Percentiles rank a stretch among this genome's conserved stretches.
Conservation (phyloP, 345 rosid species). For the Eucalyptus dawsonii region DNA sequence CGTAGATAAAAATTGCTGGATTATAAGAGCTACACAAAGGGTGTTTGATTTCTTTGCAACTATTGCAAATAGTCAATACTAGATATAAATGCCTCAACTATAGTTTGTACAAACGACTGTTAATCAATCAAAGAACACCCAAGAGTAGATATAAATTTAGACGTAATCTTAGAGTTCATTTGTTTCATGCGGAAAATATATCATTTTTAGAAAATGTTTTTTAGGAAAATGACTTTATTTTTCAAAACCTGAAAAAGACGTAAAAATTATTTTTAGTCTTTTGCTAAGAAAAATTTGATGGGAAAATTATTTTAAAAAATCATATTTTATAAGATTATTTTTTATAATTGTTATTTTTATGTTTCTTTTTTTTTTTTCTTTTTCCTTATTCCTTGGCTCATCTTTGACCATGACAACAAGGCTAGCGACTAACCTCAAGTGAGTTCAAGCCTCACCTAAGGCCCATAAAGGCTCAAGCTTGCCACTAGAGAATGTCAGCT, state of each 20-base stretch:
- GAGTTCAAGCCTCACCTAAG: background rate
- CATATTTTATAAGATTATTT: too few species aligned
- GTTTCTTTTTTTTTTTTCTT: too few species aligned
- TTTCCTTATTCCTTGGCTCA: background rate
- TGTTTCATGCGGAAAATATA: too few species aligned
- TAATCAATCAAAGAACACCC: background rate
- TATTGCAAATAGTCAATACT: background rate
- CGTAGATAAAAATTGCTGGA: background rate
- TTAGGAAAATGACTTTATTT: background rate
- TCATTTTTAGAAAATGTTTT: background rate
- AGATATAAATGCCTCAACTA: background rate
- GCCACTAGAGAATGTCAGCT: background rate
- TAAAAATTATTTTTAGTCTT: background rate
- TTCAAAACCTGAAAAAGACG: rapidly evolving
- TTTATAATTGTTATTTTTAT: too few species aligned
- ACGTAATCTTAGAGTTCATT: too few species aligned
- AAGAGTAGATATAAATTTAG: too few species aligned
- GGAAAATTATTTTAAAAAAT: background rate
- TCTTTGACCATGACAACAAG: rapidly evolving
- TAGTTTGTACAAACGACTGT: background rate
- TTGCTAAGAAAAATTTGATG: background rate
- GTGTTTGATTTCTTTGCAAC: background rate
- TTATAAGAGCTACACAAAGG: background rate
- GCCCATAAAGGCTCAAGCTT: background rate
- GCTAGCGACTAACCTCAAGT: rapidly evolving